Base-by-base conservation (phyloP, 768 basidiomycete genomes). In the Cystofilobasidium ferigula region DNA sequence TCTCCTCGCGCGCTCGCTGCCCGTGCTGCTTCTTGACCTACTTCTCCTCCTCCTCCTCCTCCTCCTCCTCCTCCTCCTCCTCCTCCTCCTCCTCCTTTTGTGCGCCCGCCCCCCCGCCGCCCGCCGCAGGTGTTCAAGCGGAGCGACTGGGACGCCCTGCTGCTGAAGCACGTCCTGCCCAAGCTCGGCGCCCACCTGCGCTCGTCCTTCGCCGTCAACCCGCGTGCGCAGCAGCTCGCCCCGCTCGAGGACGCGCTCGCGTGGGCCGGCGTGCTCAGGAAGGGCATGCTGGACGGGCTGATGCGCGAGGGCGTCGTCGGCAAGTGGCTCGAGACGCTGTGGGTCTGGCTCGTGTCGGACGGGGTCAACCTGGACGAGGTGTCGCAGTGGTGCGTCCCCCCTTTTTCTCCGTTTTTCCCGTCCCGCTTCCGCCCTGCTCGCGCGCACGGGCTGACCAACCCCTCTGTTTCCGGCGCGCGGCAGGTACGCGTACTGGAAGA, bases 231-330 rank as follows among this genome's bases (percentile, higher is more conserved):
- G 75, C 83, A 89, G 71, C 87, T 98, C 85, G 80, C 79, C 28
- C 88, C 92, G 0, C 80, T 99, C 54, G 67, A 70, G 43, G 79
- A 85, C 24, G 87, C 91, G 22, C 79, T 97, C 51, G 79, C 79
- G 1, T 99, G 95, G 95, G 79, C 81, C 14, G 74, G 78, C 36
- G 79, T 89, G 63, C 79, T 98, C 40, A 85, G 88, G 10, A 76
- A 83, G 0, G 84, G 87, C 5, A 82, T 94, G 68, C 81, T 95
- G 71, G 81, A 85, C 1, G 88, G 92, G 72, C 78, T 99, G 16
- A 78, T 99, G 69, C 89, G 94, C 74, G 81, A 82, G 7, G 90
- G 91, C 72, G 94, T 98, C 79, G 97, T 97, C 82, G 89, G 91
- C 5, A 94, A 95, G 74, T 99, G 93, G 92, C 80, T 98, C 67